Conservation (phyloP, 2,329 filamentous ascomycete genomes). For the Tothia fuscella region DNA sequence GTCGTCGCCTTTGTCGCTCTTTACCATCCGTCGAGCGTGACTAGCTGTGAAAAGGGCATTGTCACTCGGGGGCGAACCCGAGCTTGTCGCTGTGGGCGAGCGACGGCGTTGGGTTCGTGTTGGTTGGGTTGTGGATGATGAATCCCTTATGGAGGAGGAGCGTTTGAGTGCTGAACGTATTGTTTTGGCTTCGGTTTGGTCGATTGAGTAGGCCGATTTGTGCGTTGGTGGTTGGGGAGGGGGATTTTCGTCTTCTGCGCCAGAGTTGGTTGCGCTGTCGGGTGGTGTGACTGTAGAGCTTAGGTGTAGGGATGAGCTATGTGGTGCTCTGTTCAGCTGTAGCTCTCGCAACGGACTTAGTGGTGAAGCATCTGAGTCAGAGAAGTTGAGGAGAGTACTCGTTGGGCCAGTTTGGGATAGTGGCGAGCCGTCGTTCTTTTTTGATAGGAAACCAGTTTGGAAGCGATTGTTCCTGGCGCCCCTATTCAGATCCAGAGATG, state of each 20-base stretch:
- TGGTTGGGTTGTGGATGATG: constrained; percentile 12
- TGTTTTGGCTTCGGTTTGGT: constrained; percentile 39
- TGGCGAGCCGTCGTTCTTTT: constrained; percentile 46
- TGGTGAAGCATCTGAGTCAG: constrained; percentile 36
- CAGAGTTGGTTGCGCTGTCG: constrained; percentile 24
- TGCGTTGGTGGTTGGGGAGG: too few relatives aligned
- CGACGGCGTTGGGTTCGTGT: constrained; percentile 40
- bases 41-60: constrained; percentile 51
- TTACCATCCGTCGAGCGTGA: constrained; percentile 55
- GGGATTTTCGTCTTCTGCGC: constrained; percentile 37
- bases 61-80: constrained; percentile 43
- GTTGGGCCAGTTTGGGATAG: constrained; percentile 40
- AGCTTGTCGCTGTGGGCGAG: constrained; percentile 35
- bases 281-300: constrained; percentile 31
- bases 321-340: constrained; percentile 28
- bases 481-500: constrained; percentile 48
- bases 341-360: constrained; percentile 37
- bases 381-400: constrained; percentile 47
- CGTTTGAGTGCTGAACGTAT: constrained; percentile 47
- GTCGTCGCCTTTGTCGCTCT: constrained; percentile 38
- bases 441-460: constrained; percentile 75
- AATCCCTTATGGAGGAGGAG: constrained; percentile 30
- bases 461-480: constrained; percentile 53
- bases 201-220: constrained; percentile 16
- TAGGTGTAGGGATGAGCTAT: constrained; percentile 40